Conservation (phyloP, 768 basidiomycete species). For the Calocera cornea region DNA sequence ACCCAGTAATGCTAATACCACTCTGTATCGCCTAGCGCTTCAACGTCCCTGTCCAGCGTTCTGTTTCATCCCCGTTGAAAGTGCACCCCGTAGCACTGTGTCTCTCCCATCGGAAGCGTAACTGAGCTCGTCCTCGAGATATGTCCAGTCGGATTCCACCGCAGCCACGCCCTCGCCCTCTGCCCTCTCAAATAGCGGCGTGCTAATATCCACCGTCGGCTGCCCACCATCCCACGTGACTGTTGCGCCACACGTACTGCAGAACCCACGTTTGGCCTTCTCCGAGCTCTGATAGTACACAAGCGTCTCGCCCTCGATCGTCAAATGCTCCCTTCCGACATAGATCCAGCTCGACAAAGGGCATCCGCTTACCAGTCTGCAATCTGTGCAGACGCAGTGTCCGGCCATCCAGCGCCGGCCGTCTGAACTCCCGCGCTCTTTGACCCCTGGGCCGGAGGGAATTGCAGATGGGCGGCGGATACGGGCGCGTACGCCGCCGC, state of each 20-base stretch:
- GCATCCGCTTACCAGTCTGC: not conserved
- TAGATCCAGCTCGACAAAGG: not conserved
- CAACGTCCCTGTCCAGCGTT: not conserved
- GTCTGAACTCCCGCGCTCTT: not conserved
- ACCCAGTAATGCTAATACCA: slow-evolving; percentile 4
- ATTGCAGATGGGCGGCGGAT: not conserved
- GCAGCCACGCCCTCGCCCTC: not conserved
- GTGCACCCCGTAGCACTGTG: not conserved
- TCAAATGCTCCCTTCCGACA: not conserved
- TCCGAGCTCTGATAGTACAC: not conserved
- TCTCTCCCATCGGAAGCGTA: not conserved
- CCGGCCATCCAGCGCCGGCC: not conserved
- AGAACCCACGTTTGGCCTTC: not conserved
- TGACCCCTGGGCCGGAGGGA: not conserved
- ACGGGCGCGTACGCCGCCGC: not conserved
- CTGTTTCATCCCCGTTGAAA: not conserved
- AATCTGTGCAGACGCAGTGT: not conserved
- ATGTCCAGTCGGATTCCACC: not conserved
- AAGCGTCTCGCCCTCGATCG: not conserved
- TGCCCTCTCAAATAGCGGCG: not conserved
- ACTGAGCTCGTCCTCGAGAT: not conserved
- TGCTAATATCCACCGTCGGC: not conserved
- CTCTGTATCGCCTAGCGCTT: not conserved
- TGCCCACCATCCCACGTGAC: not conserved
- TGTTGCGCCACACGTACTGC: not conserved